Percentiles rank a stretch among this genome's conserved stretches.
These are phyloP conservation scores for Populus pruinosa DNA, from an alignment of 345 rosid genomes.

Conservation along the genomic window DNA sequence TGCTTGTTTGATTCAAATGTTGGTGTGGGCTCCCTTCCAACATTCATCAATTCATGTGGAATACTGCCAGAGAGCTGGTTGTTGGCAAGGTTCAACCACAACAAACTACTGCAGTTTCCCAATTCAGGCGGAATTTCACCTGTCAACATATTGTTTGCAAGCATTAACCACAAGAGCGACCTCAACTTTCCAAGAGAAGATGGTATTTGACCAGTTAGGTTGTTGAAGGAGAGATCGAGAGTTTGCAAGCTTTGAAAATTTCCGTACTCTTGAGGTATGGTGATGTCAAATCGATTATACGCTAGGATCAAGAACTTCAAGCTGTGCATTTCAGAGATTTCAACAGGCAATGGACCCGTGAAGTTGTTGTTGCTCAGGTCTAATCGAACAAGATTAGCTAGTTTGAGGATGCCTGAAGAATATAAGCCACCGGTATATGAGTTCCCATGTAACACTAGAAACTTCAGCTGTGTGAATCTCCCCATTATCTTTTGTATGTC, in stretches of 20 bases:
- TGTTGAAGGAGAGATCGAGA: constrained; percentile 83
- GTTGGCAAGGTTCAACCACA: constrained; percentile 87
- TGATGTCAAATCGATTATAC: constrained; percentile 55
- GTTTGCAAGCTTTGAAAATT: constrained; percentile 55
- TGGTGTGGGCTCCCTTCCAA: constrained; percentile 51
- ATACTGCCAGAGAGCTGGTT: constrained; percentile 62
- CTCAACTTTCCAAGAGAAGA: constrained; percentile 58
- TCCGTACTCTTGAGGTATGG: constrained; percentile 72
- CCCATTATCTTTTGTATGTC: constrained; percentile 69
- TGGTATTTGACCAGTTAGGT: constrained; percentile 64
- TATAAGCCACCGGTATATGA: constrained; percentile 53
- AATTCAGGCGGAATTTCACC: constrained; percentile 69
- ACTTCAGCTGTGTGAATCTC: constrained; percentile 55
- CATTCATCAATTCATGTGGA: constrained; percentile 55
- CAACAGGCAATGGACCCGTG: constrained; percentile 61
- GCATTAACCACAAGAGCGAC: constrained; percentile 86
- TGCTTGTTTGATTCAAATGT: constrained; percentile 54
- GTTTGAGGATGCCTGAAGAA: constrained; percentile 64
- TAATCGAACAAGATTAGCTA: constrained; percentile 48
- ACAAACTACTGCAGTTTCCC: constrained; percentile 73
- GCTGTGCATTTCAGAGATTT: constrained; percentile 46
- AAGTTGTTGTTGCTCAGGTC: constrained; percentile 81
- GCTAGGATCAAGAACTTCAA: constrained; percentile 68
- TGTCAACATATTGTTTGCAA: constrained; percentile 65
- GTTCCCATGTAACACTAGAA: constrained; percentile 58